These are phyloP conservation scores for Solanum hybrid DNA, from an alignment of 305 asterid species.

Conservation along the genomic window DNA sequence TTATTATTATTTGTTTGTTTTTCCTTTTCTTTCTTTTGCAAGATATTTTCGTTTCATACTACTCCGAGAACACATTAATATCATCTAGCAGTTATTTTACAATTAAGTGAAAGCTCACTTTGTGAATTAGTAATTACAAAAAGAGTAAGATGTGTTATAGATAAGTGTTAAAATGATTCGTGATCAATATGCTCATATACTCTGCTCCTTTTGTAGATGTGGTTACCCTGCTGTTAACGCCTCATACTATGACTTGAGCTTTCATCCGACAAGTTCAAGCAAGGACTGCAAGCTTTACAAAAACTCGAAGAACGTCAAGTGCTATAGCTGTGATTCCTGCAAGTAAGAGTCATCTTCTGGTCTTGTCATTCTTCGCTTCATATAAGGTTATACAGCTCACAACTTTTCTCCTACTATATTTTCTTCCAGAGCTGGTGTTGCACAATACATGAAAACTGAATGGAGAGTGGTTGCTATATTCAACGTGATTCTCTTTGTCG, in stretches of 20 bases:
- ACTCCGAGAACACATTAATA: not conserved
- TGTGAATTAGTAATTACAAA: not conserved
- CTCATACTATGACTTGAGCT: conserved; percentile 82
- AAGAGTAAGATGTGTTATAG: not conserved
- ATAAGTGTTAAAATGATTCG: not conserved
- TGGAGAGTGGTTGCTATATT: conserved; percentile 94
- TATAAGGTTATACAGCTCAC: not conserved
- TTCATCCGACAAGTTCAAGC: conserved; percentile 54
- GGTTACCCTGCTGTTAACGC: conserved; percentile 90
- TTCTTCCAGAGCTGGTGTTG: conserved; percentile 78
- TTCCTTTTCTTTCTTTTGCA: not conserved
- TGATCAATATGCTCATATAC: not conserved
- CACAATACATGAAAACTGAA: conserved; percentile 91
- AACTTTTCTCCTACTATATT: not conserved
- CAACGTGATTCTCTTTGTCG: conserved; percentile 60
- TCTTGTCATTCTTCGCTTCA: not conserved
- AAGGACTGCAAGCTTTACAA: conserved; percentile 85
- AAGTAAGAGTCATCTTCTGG: conserved; percentile 29
- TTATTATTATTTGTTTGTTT: not conserved
- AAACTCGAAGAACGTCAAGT: conserved; percentile 54
- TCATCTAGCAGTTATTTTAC: not conserved
- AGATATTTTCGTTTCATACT: not conserved
- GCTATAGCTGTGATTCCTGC: conserved; percentile 94
- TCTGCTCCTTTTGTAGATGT: conserved; percentile 36
- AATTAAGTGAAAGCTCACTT: not conserved